These are phyloP conservation scores for Phytophthora pinifolia DNA, from an alignment of 352 stramenopile genomes.

Conservation along the genomic window DNA sequence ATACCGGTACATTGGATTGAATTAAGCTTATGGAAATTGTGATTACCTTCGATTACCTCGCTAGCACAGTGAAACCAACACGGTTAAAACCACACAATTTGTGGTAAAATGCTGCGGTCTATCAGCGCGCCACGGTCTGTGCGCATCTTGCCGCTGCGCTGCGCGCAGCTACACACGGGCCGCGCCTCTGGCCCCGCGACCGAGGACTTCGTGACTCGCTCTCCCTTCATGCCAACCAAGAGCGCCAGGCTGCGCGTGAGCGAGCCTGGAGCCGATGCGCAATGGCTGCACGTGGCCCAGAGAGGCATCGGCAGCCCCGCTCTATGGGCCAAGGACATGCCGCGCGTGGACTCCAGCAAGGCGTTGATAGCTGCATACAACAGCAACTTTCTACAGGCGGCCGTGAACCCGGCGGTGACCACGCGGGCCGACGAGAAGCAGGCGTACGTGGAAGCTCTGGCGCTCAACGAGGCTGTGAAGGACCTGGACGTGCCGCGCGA, in stretches of 20 bases:
- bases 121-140: constrained; percentile 1
- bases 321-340: constrained; percentile 72
- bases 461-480: constrained; percentile 62
- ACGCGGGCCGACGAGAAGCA: constrained; percentile 46
- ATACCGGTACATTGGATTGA: no score
- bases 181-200: constrained; percentile 47
- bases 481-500: constrained; percentile 64
- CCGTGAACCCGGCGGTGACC: constrained; percentile 47
- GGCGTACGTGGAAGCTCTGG: constrained; percentile 66
- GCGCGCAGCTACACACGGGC: constrained; percentile 46
- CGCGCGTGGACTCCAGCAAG: constrained; percentile 63
- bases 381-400: constrained; percentile 69
- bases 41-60: no score
- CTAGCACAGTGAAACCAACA: no score
- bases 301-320: constrained; percentile 61
- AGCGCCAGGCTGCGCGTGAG: constrained; percentile 39
- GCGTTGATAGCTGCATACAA: constrained; percentile 31
- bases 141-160: constrained; percentile 12
- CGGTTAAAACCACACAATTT: no score
- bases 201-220: constrained; percentile 42
- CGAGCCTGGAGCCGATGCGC: constrained; percentile 16
- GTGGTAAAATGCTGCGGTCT: no score
- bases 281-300: constrained; percentile 27
- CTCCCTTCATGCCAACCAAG: constrained; percentile 6
- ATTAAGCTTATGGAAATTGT: no score